Base-by-base conservation (phyloP, 495 filamentous ascomycete species). In the Amphirosellinia nigrospora region DNA sequence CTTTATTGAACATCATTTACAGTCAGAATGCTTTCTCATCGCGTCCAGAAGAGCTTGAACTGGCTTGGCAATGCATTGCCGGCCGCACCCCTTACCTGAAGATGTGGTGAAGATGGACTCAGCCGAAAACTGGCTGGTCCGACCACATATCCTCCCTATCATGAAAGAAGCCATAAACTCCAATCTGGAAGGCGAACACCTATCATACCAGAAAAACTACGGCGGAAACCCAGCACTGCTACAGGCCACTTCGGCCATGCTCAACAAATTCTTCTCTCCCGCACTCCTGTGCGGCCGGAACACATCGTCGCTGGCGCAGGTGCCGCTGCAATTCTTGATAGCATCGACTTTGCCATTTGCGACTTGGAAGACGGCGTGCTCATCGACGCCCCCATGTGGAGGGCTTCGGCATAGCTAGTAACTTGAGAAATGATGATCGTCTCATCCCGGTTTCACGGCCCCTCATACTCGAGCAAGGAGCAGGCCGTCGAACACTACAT, bases 91-190 rank as follows among this genome's bases (percentile, higher is more conserved):
- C 56, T 39, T 60, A 60, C 56, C 56, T 34, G 9, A 60, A 6
- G 56, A 60, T 11, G 56, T 60, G 56, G 56, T 60, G 56, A 36
- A 60, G 56, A 60, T 60, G 56, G 34, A 39, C 56, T 60, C 56
- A 39, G 56, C 56, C 34, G 56, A 60, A n/a, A 60, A 60, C 36
- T 60, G 56, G 56, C 34, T 60, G 32, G 56, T 60, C 19, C 56
- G 56, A n/a, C 56, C 56, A n/a, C 36, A 60, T 16, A 39, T 60
- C 56, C 56, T 60, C 32, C 56, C 56, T 15, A 60, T 60, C 9
- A 60, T 60, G 32, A 60, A 60, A 26, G 34, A 60, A 13, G 34
- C 56, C 9, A 41, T 60, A 36, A 39, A 21, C 34, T 36, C 56
- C 36, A 39, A 60, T 11, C 19, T 60, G 19, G 56, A n/a, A 16